Evolutionary conservation across 192 early-diverging fungal genomes (phyloP).

Genomic region (Backusella macrospora): DNA sequence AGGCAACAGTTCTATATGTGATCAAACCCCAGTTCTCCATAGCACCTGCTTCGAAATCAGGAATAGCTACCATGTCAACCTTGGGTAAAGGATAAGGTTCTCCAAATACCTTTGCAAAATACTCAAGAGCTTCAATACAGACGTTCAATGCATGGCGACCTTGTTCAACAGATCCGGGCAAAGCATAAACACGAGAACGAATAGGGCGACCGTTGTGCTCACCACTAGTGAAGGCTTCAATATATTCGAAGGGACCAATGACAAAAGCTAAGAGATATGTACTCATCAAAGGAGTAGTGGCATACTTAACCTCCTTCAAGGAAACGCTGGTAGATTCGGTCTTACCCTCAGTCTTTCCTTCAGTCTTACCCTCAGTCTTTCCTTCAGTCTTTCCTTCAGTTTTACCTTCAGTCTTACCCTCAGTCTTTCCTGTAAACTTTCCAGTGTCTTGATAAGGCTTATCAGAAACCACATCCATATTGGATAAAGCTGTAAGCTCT

Average conservation of each 20-base stretch:
- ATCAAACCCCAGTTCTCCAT: conserved; percentile 99
- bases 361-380: conserved; percentile 33
- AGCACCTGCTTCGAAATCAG: conserved; percentile 77
- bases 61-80: conserved; percentile 88
- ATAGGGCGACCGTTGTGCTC: conserved; percentile 72
- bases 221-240: conserved; percentile 78
- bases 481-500: conserved; percentile 83
- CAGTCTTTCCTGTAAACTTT: conserved; percentile 30
- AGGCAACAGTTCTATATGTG: conserved; percentile 83
- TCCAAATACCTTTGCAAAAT: conserved; percentile 85
- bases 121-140: conserved; percentile 76
- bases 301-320: conserved; percentile 83
- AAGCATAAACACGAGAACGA: conserved; percentile 84
- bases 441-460: conserved; percentile 44
- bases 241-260: conserved; percentile 90
- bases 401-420: conserved; percentile 38
- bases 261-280: conserved; percentile 94
- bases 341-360: conserved; percentile 37
- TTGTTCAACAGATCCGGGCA: conserved; percentile 75
- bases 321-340: conserved; percentile 24
- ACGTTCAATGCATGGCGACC: conserved; percentile 85
- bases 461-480: conserved; percentile 85
- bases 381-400: conserved; percentile 38
- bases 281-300: conserved; percentile 91
- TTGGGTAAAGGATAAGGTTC: conserved; percentile 93